Base-by-base conservation (phyloP, 2,329 filamentous ascomycete genomes). In the Helotiales sp. region DNA sequence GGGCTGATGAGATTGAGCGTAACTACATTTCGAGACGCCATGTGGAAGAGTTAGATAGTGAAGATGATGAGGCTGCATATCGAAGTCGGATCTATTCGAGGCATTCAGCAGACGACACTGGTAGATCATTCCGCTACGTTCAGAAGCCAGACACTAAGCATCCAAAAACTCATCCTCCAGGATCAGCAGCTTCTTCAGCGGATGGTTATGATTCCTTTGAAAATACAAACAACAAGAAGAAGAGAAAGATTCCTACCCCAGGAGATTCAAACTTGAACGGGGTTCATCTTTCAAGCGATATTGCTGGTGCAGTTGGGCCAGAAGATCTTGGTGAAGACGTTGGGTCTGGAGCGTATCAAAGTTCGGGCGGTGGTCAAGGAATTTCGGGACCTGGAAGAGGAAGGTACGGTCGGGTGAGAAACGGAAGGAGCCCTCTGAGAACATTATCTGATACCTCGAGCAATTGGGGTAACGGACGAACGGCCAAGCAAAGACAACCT, bases 211-310 rank as follows among this genome's bases (percentile, higher is more conserved):
- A 99, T 79, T 96, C 93, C 6, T 97, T 97, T 75, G 96, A 99
- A 79, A 98, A 98, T 75, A 97, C 93, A 40, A 98, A 97, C 79
- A 99, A 99, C 78, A 99, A 99, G 81, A 99, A 98, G 83, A 98
- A 99, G 80, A 88, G 96, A 73, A 99, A 99, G 81, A 98, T 99
- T 43, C 96, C 96, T 0, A 93, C 93, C 0, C 93, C 93, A 10
- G 91, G 92, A 20, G 91, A 92, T 74, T 84, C 89, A 15, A 86
- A 79, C 3, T 72, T 76, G 34, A 78, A 77, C 62, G 75, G 76
- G n/a, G 71, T 71, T 54, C 75, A 77, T 67, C 79, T 91, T 61
- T 88, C 87, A 17, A 84, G 86, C 30, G 89, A 91, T 71, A 83
- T 91, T 78, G 86, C 91, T 84, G 87, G 86, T 52, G 82, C 90